A percentile compares a stretch with the other conserved stretches of the same genome.
Conservation (phyloP, 139 green algal species). For the Edaphochlamys debaryana region DNA sequence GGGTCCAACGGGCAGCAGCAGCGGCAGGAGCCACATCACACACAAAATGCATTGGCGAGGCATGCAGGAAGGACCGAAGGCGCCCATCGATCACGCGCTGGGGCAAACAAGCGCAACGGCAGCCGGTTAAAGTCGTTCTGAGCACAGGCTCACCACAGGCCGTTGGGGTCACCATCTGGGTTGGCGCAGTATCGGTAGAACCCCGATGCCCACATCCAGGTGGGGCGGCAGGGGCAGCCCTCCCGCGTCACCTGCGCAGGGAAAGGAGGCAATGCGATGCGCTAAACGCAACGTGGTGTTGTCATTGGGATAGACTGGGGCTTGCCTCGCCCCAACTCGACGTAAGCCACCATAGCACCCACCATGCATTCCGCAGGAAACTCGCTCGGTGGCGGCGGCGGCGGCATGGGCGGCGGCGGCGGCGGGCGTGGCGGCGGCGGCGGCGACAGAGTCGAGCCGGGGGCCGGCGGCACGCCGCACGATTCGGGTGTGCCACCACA, state of each 20-base stretch:
- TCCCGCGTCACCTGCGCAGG: not conserved
- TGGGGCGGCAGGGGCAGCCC: slow-evolving; percentile 5
- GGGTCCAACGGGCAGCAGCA: not conserved
- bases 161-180: not conserved
- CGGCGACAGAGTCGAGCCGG: not conserved
- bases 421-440: slow-evolving; percentile 27
- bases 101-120: not conserved
- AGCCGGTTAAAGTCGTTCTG: not conserved
- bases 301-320: not conserved
- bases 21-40: not conserved
- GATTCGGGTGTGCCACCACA: not conserved
- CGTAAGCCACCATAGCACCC: not conserved
- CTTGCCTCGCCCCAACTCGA: not conserved
- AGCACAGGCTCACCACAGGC: not conserved
- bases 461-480: not conserved
- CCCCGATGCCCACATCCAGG: not conserved
- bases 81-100: not conserved
- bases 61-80: not conserved
- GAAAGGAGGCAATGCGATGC: not conserved
- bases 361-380: not conserved
- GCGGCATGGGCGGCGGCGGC: slow-evolving; percentile 11
- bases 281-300: not conserved
- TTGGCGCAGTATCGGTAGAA: slow-evolving; percentile 18
- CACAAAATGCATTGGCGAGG: not conserved
- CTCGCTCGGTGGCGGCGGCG: slow-evolving; percentile 1